Base-by-base conservation (phyloP, 768 basidiomycete genomes). In the Pulveroboletus sp. region DNA sequence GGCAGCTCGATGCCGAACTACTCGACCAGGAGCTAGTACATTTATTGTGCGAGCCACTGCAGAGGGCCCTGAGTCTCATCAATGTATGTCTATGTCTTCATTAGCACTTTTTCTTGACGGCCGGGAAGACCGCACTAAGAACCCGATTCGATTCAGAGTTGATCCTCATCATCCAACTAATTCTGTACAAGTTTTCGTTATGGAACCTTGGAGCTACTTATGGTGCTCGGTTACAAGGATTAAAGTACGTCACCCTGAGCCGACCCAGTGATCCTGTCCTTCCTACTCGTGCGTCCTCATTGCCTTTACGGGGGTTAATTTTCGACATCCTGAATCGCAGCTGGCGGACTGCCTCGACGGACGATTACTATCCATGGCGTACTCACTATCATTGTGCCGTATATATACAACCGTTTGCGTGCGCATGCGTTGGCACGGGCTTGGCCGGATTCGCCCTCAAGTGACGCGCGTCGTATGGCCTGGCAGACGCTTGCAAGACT, bases 361-460 rank as follows among this genome's bases (percentile, higher is more conserved):
- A 77, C 73, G 8, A 71, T 93, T 4, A 55, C 86, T 8, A 58
- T 84, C 2, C 92, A 96, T 58, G 82, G 84, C 24, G 56, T 77
- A 8, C 68, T 94, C 44, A 90, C 90, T 0, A 75, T 93, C 32
- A 56, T 93, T 36, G 61, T 86, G 2, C 89, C 90, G 1, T 96
- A 96, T 62, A 50, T 93, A 6, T 83, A 92, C 62, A 77, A 76
- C 36, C 86, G 89, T 43, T 59, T 94, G 42, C 81, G 89, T 33
- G 63, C 76, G 3, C 76, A 88, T 64, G 92, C 91, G 1, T 73
- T 96, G 18, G 90, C 90, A 2, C 74, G 74, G 54, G 83, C 93
- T 38, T 96, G 93, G 93, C 92, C 93, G 1, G 93, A 96, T 64
- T 80, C 87, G 4, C 93, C 93, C 3, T 81, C 84, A 27, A 83